Conservation (phyloP, 139 green algal species). For the Dunaliella sp. region DNA sequence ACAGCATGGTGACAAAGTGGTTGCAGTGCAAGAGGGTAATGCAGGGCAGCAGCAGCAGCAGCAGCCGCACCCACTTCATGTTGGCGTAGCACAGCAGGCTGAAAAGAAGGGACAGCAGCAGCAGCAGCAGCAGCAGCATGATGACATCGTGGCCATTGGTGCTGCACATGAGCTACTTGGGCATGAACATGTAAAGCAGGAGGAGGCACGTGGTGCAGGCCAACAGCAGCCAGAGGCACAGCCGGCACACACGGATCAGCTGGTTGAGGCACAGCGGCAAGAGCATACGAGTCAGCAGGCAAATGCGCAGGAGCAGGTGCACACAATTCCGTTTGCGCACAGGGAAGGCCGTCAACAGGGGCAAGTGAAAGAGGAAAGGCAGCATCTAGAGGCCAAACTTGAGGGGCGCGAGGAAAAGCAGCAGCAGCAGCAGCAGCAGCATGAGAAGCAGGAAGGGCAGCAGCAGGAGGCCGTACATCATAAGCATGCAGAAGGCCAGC, state of each 20-base stretch:
- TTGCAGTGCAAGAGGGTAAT: no score
- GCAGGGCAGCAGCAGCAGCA: no score
- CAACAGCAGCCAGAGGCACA: neutral
- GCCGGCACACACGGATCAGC: neutral
- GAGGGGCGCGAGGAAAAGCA: no score
- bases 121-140: neutral
- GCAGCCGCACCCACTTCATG: no score
- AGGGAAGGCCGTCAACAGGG: no score
- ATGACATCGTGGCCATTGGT: no score
- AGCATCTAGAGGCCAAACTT: no score
- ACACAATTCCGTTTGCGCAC: no score
- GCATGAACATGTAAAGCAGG: no score
- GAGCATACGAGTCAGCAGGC: neutral
- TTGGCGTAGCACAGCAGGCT: neutral
- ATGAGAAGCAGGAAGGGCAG: neutral
- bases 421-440: neutral
- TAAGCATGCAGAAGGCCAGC: neutral
- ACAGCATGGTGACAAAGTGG: no score
- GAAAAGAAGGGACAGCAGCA: neutral
- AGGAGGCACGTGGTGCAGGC: neutral
- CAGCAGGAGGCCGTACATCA: neutral
- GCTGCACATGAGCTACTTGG: no score
- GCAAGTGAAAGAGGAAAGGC: neutral
- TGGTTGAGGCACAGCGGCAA: neutral
- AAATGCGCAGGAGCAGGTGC: slow-evolving; percentile 6